Percentiles rank a stretch among this genome's conserved stretches.
Evolutionary conservation across 2,329 filamentous ascomycete species (phyloP).

Genomic region (Alternaria brassicae): DNA sequence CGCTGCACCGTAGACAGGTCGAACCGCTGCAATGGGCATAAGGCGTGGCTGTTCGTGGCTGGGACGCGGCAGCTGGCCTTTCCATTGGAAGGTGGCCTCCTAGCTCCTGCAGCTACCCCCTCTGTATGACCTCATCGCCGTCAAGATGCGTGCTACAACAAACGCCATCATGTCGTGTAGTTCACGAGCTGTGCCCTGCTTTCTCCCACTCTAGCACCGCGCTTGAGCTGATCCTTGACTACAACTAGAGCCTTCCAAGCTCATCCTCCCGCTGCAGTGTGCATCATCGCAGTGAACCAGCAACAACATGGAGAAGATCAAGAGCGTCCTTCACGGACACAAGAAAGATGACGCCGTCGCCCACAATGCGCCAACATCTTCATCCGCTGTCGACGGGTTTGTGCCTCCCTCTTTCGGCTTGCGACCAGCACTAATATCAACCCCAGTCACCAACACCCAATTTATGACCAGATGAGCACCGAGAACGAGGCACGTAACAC

Average conservation of each 20-base stretch:
- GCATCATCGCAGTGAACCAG: constrained; percentile 10
- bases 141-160: constrained; percentile 20
- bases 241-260: constrained; percentile 8
- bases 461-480: constrained; percentile 40
- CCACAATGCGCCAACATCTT: constrained; percentile 23
- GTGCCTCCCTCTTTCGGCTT: not conserved
- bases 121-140: constrained; percentile 26
- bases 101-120: constrained; percentile 26
- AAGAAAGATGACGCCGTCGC: constrained; percentile 42
- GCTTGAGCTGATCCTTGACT: constrained; percentile 19
- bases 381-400: constrained; percentile 23
- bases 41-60: constrained; percentile 17
- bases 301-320: constrained; percentile 54
- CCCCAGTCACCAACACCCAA: constrained; percentile 28
- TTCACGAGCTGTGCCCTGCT: constrained; percentile 34
- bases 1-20: not conserved
- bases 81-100: constrained; percentile 27
- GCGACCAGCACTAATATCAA: constrained; percentile 4
- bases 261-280: constrained; percentile 6
- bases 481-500: constrained; percentile 12
- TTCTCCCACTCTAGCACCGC: constrained; percentile 14
- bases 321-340: constrained; percentile 49
- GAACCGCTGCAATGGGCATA: constrained; percentile 23
- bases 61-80: constrained; percentile 4
- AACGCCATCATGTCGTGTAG: constrained; percentile 23